Conservation (phyloP, 768 basidiomycete genomes). For the Mycena polygramma region DNA sequence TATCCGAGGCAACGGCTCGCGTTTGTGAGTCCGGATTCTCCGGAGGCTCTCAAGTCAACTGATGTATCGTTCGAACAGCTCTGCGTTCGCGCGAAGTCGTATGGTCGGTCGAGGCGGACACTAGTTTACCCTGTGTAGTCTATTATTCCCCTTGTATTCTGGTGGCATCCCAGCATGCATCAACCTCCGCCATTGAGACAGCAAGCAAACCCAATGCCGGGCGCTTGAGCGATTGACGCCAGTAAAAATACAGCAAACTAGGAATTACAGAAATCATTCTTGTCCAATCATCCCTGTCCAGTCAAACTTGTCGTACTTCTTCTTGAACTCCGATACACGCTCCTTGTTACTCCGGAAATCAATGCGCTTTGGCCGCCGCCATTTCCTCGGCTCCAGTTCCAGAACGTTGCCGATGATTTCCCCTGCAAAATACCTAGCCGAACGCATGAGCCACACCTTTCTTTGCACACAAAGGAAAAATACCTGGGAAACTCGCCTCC, state of each 20-base stretch:
- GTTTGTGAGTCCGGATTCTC: slow-evolving; percentile 63
- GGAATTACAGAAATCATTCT: slow-evolving; percentile 36
- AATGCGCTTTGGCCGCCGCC: slow-evolving; percentile 84
- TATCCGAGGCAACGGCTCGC: slow-evolving; percentile 73
- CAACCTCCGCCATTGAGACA: too few species aligned
- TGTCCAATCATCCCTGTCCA: slow-evolving; percentile 83
- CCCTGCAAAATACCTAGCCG: slow-evolving; percentile 87
- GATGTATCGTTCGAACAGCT: slow-evolving; percentile 40
- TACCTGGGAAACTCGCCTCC: slow-evolving; percentile 93
- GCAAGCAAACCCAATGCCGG: too few species aligned
- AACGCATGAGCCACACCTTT: slow-evolving; percentile 16
- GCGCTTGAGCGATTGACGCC: background rate
- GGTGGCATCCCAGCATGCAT: too few species aligned
- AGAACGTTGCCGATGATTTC: slow-evolving; percentile 96
- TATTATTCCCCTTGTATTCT: too few species aligned
- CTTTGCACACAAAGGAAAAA: slow-evolving; percentile 39
- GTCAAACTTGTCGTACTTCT: slow-evolving; percentile 82
- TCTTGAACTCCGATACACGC: slow-evolving; percentile 77
- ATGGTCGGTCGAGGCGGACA: slow-evolving; percentile 46
- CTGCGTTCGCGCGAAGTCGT: slow-evolving; percentile 54
- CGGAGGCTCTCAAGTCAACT: too few species aligned
- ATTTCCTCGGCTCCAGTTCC: slow-evolving; percentile 87
- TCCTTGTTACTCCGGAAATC: slow-evolving; percentile 80
- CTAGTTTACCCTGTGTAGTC: background rate
- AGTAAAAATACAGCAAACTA: slow-evolving; percentile 16